Conservation (phyloP, 2,329 filamentous ascomycete species). For the Penicillium sp. region DNA sequence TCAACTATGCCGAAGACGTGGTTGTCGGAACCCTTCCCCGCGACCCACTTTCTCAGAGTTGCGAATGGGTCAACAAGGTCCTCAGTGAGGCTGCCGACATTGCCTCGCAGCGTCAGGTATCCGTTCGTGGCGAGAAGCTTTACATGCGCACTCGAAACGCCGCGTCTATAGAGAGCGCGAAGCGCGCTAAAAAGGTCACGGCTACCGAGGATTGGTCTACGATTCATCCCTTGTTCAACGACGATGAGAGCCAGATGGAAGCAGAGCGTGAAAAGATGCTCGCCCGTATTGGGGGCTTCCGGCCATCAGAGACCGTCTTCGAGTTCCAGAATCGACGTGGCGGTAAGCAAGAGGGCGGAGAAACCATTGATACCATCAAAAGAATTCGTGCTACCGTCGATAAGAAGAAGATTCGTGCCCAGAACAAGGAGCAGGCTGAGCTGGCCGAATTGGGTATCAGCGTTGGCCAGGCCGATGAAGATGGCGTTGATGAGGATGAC, state of each 20-base stretch:
- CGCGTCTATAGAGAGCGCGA: conserved; percentile 86
- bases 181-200: conserved; percentile 77
- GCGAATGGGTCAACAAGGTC: conserved; percentile 82
- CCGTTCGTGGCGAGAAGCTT: conserved; percentile 85
- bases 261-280: conserved; percentile 82
- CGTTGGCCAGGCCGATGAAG: conserved; percentile 33
- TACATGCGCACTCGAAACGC: conserved; percentile 89
- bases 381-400: conserved; percentile 47
- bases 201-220: conserved; percentile 70
- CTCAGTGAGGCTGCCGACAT: conserved; percentile 77
- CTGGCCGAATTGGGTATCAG: conserved; percentile 31
- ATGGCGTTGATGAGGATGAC: conserved; percentile 35
- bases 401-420: conserved; percentile 43
- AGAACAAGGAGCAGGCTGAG: conserved; percentile 32
- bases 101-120: conserved; percentile 68
- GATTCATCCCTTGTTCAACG: conserved; percentile 78
- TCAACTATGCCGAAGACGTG: conserved; percentile 79
- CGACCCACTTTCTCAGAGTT: conserved; percentile 70
- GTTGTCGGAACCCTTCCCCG: conserved; percentile 76
- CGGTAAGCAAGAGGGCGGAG: conserved; percentile 65
- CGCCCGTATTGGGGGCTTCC: conserved; percentile 82
- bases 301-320: conserved; percentile 93
- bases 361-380: conserved; percentile 58
- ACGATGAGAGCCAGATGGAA: conserved; percentile 63
- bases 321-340: conserved; percentile 80